Evolutionary conservation across 345 rosid species (phyloP), one percentile per base, ranked within the genome.

Genomic region (Brassica carinata): DNA sequence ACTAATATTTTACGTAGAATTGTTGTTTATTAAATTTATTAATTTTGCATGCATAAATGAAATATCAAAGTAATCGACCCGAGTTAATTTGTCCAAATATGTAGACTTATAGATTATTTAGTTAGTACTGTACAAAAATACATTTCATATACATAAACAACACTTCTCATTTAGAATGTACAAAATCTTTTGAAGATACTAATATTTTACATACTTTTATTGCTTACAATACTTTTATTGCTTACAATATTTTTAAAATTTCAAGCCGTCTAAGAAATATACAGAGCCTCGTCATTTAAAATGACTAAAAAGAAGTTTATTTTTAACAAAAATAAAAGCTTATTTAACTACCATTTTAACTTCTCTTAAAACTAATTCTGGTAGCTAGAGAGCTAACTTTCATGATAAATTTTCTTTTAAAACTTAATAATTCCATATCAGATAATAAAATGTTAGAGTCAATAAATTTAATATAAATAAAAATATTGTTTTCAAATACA

Each of bases 331-430:
- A 5, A 14, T 61, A 61, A 26, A 19, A 19, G 27, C 23, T 19
- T 63, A 13, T 34, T n/a, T 19, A 23, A 13, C 18, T 18, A 57
- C 34, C 1, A 8, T 15, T 48, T n/a, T 57, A 19, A 38, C 63
- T 33, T 36, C 30, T 57, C 34, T 57, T 23, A 71, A 66, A 78
- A 36, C 77, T 30, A 72, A 11, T 66, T 58, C 17, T 72, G 66
- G 82, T 79, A 40, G 8, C 5, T 30, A 38, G 45, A 38, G 45
- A 38, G 45, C 45, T 0, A 23, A 23, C 26, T 23, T 23, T 23
- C 26, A 23, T 23, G 26, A 23, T 23, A 23, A 23, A 23, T 23
- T 23, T 23, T 23, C 26, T 23, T 23, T 23, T 23, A 23, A 23
- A 23, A 23, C 26, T 23, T 23, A 23, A 23, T 23, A 23, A 23